A percentile compares a stretch with the other conserved stretches of the same genome.
Evolutionary conservation across 2,329 filamentous ascomycete genomes (phyloP).

Genomic region (Aspergillus unguis): DNA sequence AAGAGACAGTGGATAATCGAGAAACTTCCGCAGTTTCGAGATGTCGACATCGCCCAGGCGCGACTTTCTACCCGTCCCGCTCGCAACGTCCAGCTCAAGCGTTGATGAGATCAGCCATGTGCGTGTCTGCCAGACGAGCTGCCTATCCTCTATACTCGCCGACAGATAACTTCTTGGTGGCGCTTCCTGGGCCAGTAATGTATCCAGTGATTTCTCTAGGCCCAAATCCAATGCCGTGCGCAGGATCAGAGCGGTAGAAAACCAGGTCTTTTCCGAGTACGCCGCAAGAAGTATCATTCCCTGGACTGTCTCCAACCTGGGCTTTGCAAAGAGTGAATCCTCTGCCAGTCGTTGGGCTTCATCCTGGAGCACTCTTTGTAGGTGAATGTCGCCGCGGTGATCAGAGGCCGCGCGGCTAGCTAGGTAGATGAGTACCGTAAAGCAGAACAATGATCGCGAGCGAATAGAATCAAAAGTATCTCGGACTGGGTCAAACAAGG

Average conservation of each 20-base stretch:
- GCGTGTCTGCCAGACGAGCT: constrained; percentile 35
- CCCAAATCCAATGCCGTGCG: constrained; percentile 36
- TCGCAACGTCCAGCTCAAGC: constrained; percentile 34
- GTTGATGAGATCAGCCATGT: constrained; percentile 37
- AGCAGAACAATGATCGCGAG: constrained; percentile 35
- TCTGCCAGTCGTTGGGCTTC: constrained; percentile 35
- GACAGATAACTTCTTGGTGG: constrained; percentile 34
- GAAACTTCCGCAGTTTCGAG: constrained; percentile 31
- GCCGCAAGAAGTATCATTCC: constrained; percentile 37
- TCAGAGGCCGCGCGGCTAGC: constrained; percentile 34
- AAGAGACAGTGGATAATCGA: constrained; percentile 35
- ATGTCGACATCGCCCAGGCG: constrained; percentile 34
- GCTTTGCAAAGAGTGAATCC: constrained; percentile 37
- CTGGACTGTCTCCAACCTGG: constrained; percentile 36
- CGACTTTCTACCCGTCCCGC: constrained; percentile 35
- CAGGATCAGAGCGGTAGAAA: constrained; percentile 35
- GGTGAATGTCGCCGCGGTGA: constrained; percentile 29
- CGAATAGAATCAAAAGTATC: constrained; percentile 37
- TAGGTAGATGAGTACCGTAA: constrained; percentile 35
- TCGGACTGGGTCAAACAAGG: constrained; percentile 35
- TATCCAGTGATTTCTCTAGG: constrained; percentile 34
- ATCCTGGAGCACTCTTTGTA: constrained; percentile 36
- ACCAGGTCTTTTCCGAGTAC: constrained; percentile 38
- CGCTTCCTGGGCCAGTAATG: constrained; percentile 28
- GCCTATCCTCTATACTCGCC: constrained; percentile 33